Evolutionary conservation across 108 stramenopile genomes (phyloP), one percentile per base, ranked within the genome.

Genomic region (Cyclotella cryptica): DNA sequence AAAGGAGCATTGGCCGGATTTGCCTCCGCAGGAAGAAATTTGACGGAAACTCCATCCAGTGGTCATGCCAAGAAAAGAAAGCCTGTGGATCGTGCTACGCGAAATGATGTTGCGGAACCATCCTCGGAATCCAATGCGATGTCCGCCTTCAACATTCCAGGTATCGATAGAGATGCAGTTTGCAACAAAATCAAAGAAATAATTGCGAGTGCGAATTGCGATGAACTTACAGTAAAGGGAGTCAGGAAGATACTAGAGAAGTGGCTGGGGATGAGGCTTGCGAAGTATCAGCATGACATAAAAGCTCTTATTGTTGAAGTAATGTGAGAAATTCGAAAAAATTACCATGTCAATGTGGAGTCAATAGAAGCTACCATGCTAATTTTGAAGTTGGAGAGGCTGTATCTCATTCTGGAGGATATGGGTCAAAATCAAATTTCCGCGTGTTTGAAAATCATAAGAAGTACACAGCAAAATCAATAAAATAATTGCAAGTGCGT

Each of bases 291-390:
- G 2, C 24, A 58, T 28, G 27, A 28, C 6, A 28, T 58, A 13
- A 58, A 27, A 24, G 57, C 19, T 14, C 22, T 58, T 1, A 27
- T 58, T 3, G 26, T 28, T 2, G 57, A 58, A 26, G 57, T 4
- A 6, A 26, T 58, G 13, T 58, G 22, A 58, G 44, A n/a, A n/a
- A n/a, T n/a, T n/a, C n/a, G n/a, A n/a, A n/a, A n/a, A n/a, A n/a
- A n/a, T n/a, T n/a, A n/a, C n/a, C n/a, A n/a, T n/a, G n/a, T n/a
- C n/a, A n/a, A n/a, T n/a, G n/a, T n/a, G n/a, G n/a, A n/a, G n/a
- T n/a, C n/a, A n/a, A n/a, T n/a, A n/a, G n/a, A n/a, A n/a, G n/a
- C 6, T 35, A 53, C 66, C 78, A 46, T 60, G 72, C 24, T 47
- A 72, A 22, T 58, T 71, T 7, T 79, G 70, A 70, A 64, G 74